phyloP scores from a whole-genome alignment of 176 grass and related monocot genomes.

The Elymus sibiricus region DNA sequence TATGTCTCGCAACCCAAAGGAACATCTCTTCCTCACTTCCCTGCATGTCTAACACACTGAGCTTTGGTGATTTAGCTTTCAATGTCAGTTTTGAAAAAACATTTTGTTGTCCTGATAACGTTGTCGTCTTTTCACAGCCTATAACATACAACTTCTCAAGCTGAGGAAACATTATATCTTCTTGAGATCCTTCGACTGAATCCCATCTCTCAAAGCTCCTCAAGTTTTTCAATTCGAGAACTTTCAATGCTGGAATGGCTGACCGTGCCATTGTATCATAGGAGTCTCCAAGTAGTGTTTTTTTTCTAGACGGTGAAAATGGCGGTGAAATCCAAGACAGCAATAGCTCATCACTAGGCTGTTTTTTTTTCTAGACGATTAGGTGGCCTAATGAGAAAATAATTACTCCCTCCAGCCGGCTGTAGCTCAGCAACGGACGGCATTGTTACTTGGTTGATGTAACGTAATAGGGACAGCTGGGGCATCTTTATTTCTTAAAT shows the following conservation, averaged over 20 bases:
- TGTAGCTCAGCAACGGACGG: no score
- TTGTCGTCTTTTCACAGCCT: no score
- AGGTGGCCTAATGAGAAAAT: no score
- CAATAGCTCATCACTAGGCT: no score
- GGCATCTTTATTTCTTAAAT: no score
- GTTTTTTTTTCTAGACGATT: no score
- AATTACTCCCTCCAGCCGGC: no score
- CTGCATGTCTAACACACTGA: not conserved
- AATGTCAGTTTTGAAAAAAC: not conserved
- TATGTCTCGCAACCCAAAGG: not conserved
- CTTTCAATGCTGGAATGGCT: not conserved
- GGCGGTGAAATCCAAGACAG: no score
- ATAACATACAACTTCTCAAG: not conserved
- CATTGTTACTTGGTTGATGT: no score
- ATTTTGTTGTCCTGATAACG: not conserved
- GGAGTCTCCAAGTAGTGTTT: not conserved
- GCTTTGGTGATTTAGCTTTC: not conserved
- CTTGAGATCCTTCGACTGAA: not conserved
- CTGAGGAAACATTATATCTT: not conserved
- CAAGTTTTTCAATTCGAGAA: not conserved
- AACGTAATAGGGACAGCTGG: no score
- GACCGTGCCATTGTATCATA: not conserved
- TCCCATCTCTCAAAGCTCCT: not conserved
- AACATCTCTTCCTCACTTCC: not conserved
- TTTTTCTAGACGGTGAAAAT: no score